A percentile compares a stretch with the other conserved stretches of the same genome.
Conservation (phyloP, 106 monocot species). For the Dendrobium huoshanense region DNA sequence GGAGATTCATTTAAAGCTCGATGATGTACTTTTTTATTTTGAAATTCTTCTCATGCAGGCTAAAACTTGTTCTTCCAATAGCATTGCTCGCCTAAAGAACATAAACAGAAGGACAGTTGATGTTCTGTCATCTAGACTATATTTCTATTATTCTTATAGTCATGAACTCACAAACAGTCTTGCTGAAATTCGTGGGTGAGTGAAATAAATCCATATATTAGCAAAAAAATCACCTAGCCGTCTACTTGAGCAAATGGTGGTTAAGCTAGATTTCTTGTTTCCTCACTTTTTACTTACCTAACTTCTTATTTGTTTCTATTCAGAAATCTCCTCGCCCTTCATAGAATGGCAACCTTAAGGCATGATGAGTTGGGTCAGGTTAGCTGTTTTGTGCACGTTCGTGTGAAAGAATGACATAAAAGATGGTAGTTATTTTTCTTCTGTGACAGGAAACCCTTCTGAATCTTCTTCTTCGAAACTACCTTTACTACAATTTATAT, state of each 20-base stretch:
- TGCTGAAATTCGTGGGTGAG: constrained; percentile 93
- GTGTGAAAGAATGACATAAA: background rate
- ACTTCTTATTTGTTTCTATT: constrained; percentile 4
- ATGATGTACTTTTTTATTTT: background rate
- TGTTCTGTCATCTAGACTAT: constrained; percentile 77
- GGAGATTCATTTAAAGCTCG: background rate
- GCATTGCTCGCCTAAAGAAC: constrained; percentile 80
- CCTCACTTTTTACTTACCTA: background rate
- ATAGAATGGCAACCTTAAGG: constrained; percentile 86
- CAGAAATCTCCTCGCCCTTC: constrained; percentile 73
- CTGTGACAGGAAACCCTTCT: constrained; percentile 86
- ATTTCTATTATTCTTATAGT: constrained; percentile 85
- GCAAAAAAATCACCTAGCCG: too few species aligned
- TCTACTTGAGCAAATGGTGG: too few species aligned
- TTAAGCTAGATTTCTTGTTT: background rate
- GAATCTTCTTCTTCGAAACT: constrained; percentile 94
- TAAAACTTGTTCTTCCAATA: constrained; percentile 82
- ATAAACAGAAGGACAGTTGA: constrained; percentile 96
- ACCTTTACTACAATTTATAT: constrained; percentile 98
- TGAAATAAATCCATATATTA: background rate
- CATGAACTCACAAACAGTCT: constrained; percentile 89
- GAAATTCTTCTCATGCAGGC: constrained; percentile 41
- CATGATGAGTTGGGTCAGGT: constrained; percentile 99
- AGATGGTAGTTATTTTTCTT: constrained; percentile 3
- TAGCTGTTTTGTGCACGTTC: constrained; percentile 10